A percentile compares a stretch with the other conserved stretches of the same genome.
These are phyloP conservation scores for Sisymbrium irio DNA, from an alignment of 345 rosid species.

Conservation along the genomic window DNA sequence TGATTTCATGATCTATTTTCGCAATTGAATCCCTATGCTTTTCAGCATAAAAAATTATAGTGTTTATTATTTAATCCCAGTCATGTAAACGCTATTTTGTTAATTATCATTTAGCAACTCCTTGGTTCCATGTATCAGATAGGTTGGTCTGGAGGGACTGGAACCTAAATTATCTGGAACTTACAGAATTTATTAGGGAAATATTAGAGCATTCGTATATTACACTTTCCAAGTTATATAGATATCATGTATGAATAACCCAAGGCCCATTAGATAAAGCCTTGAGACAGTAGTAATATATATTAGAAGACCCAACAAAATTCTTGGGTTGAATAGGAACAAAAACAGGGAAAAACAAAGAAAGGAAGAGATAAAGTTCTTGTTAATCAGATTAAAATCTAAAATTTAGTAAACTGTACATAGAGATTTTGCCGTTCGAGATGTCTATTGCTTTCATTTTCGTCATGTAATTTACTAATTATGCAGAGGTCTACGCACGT, in stretches of 20 bases:
- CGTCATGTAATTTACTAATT: not conserved
- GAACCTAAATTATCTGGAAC: too few relatives aligned
- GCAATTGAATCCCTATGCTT: too few relatives aligned
- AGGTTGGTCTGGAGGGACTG: not conserved
- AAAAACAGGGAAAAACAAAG: not conserved
- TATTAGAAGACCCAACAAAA: not conserved
- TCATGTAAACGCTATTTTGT: too few relatives aligned
- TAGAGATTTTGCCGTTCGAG: conserved; percentile 8
- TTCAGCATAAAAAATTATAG: too few relatives aligned
- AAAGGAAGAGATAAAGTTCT: not conserved
- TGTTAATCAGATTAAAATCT: not conserved
- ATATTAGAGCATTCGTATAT: not conserved
- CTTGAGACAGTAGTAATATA: not conserved
- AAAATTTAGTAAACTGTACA: not conserved
- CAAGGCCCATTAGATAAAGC: conserved; percentile 8
- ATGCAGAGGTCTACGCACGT: conserved; percentile 19
- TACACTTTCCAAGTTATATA: not conserved
- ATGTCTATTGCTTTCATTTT: not conserved
- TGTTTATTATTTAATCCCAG: too few relatives aligned
- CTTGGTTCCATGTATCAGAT: not conserved
- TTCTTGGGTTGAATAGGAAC: not conserved
- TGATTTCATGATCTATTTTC: too few relatives aligned
- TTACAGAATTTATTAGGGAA: too few relatives aligned
- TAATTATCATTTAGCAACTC: not conserved
- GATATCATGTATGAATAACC: not conserved